Conservation (phyloP, 805 yeast species). For the Suhomyces sp. region DNA sequence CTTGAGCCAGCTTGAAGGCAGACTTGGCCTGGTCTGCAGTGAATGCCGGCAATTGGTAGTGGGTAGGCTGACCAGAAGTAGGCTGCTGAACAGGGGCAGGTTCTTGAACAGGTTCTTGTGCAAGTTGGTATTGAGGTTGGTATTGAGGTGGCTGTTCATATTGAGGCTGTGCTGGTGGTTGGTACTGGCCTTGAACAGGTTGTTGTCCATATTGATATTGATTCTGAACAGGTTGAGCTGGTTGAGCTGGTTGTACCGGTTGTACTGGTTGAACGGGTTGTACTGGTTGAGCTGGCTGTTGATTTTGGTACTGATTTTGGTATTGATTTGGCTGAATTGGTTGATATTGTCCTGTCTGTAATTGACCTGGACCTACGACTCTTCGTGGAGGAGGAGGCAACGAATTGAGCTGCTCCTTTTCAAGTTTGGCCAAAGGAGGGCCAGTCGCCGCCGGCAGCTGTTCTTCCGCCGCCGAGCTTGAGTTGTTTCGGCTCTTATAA, state of each 20-base stretch:
- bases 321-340: neutral
- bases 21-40: conserved; percentile 4
- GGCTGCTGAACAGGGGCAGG: neutral
- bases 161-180: neutral
- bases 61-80: neutral
- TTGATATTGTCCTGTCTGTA: neutral
- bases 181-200: neutral
- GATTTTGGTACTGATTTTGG: neutral
- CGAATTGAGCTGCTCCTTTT: conserved; percentile 25
- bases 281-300: neutral
- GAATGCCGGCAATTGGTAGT: conserved; percentile 4
- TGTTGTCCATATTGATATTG: neutral
- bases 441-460: conserved; percentile 2
- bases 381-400: conserved; percentile 45
- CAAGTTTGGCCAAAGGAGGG: conserved; percentile 14
- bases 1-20: neutral
- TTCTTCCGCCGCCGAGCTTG: neutral
- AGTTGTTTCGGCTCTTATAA: conserved; percentile 38
- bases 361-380: neutral
- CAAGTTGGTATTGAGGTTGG: neutral
- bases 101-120: neutral
- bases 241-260: neutral
- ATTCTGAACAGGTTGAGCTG: neutral
- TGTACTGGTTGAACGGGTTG: neutral
- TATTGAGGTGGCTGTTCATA: neutral